phyloP scores from a whole-genome alignment of 352 stramenopile genomes.

The Phytophthora sansomeana region DNA sequence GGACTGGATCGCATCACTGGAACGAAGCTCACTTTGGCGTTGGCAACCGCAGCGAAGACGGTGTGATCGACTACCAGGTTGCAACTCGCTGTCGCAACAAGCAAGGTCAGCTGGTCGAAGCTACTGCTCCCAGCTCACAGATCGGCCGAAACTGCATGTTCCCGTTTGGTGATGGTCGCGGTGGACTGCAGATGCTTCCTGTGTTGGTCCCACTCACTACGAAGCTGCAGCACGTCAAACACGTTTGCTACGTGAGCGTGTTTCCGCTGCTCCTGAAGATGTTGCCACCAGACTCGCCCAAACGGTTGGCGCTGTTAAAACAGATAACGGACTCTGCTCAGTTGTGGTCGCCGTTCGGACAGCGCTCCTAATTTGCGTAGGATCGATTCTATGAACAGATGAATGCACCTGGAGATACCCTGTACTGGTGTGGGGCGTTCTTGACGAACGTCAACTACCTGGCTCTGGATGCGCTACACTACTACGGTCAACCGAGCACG shows the following conservation, averaged over 20 bases:
- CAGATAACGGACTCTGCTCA: constrained; percentile 69
- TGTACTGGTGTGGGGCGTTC: too few relatives aligned
- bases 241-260: too few relatives aligned
- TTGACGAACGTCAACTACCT: too few relatives aligned
- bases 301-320: constrained; percentile 59
- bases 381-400: constrained; percentile 90
- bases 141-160: constrained; percentile 79
- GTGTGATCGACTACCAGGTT: constrained; percentile 70
- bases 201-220: too few relatives aligned
- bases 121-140: constrained; percentile 43
- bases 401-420: too few relatives aligned
- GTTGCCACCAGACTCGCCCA: too few relatives aligned
- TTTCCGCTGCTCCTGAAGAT: constrained; percentile 88
- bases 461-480: too few relatives aligned
- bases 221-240: too few relatives aligned
- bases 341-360: constrained; percentile 79
- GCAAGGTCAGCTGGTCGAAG: constrained; percentile 49
- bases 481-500: too few relatives aligned
- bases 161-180: too few relatives aligned
- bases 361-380: constrained; percentile 88
- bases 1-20: constrained; percentile 82
- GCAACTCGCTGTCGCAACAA: constrained; percentile 75
- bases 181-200: too few relatives aligned
- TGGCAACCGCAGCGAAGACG: constrained; percentile 79
- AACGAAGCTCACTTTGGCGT: constrained; percentile 82